Base-by-base conservation (phyloP, 2,329 filamentous ascomycete species). In the Cephalotrichum gorgonifer region DNA sequence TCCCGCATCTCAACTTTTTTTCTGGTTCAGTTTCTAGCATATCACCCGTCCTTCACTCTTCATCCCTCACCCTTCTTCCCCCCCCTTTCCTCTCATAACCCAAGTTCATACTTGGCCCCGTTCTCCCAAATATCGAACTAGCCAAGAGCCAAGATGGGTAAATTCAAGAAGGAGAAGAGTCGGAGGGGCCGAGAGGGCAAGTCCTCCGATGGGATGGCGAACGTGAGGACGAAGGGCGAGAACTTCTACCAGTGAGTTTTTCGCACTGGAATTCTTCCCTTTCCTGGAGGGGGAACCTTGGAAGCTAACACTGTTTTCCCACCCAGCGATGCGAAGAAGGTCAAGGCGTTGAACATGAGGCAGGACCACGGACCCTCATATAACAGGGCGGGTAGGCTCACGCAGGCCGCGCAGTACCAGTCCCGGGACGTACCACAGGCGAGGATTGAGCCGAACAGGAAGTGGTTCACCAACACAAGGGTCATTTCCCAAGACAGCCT, bases 171-270 rank as follows among this genome's bases (percentile, higher is more conserved):
- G 70, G 91, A 97, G 71, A 82, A 81, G 55, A 78, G 73, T 65
- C 83, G 91, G 70, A 85, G 86, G 65, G 78, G 77, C 72, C 86
- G 89, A 66, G 83, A 96, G 77, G 88, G 88, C 58, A 91, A 90
- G 72, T 79, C 78, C 45, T 79, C 79, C 56, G 85, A 93, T 80
- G 88, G 88, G 65, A 88, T 95, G 80, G 82, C 72, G 60, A 97
- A 97, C 71, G 87, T 97, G 62, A 88, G 84, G 61, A 76, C 82
- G 59, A 98, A 98, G 73, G 93, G 93, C 70, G 91, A 97, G 76
- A 97, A 97, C 74, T 98, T 97, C 73, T 97, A 97, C 74, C 82
- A 87, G 76, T 85, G 72, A 56, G 74, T 54, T 30, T 17, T 46
- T n/a, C 5, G n/a, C n/a, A n/a, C n/a, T n/a, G n/a, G n/a, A n/a